These are phyloP conservation scores for Penicillium simplicissimum DNA, from an alignment of 495 filamentous ascomycete species.

Conservation along the genomic window DNA sequence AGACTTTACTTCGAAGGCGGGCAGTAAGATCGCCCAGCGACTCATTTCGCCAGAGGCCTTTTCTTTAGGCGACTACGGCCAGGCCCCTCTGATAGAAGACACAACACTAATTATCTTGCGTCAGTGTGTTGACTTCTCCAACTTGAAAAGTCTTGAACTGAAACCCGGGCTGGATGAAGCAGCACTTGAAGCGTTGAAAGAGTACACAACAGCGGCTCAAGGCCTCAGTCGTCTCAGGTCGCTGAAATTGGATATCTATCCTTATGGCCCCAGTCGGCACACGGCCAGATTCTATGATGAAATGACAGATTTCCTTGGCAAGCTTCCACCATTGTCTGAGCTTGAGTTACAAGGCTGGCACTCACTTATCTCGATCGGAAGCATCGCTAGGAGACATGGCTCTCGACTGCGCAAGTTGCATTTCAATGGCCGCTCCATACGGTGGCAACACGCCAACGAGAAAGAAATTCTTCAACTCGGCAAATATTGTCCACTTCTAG, in stretches of 20 bases:
- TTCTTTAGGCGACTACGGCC: background rate
- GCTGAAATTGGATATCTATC: background rate
- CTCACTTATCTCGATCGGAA: background rate
- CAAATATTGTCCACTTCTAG: background rate
- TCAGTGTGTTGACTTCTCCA: background rate
- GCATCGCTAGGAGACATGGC: background rate
- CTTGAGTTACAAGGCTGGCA: background rate
- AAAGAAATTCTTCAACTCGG: background rate
- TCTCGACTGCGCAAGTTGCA: background rate
- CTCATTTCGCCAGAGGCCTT: background rate
- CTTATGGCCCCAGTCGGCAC: background rate
- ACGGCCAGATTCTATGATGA: background rate
- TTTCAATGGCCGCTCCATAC: too few relatives aligned
- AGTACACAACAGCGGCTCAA: background rate
- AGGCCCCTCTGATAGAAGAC: background rate
- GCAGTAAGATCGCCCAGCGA: background rate
- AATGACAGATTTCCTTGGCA: background rate
- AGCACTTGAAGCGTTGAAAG: background rate
- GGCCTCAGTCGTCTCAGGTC: background rate
- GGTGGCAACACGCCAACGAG: background rate
- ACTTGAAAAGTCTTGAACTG: background rate
- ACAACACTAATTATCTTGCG: background rate
- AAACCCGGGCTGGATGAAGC: background rate
- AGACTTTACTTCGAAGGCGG: background rate
- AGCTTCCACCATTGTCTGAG: background rate